Evolutionary conservation across 108 stramenopile species (phyloP).

Genomic region (Mediolabrus comicus): DNA sequence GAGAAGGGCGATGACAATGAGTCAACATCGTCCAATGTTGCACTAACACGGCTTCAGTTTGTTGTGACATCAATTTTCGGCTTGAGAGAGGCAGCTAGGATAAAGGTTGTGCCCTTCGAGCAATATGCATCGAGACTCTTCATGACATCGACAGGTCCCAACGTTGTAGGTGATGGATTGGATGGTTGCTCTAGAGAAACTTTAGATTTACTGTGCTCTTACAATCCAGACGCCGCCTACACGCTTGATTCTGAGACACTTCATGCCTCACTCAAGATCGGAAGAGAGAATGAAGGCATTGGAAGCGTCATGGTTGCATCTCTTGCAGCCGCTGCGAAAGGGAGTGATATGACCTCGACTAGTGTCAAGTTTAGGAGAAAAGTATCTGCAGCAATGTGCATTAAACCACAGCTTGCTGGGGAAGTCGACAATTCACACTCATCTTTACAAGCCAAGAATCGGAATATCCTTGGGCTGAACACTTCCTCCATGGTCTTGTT

Average conservation of each 20-base stretch:
- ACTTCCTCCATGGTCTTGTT: conserved; percentile 29
- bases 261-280: conserved; percentile 14
- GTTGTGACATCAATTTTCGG: conserved; percentile 75
- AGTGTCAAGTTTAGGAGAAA: conserved; percentile 7
- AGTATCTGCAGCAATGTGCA: conserved; percentile 30
- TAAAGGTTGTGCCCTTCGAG: conserved; percentile 48
- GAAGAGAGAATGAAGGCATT: conserved; percentile 28
- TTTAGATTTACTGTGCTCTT: conserved; percentile 70
- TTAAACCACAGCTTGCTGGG: conserved; percentile 15
- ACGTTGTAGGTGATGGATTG: conserved; percentile 70
- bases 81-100: conserved; percentile 71
- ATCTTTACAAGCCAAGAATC: not conserved
- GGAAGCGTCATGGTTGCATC: conserved; percentile 38
- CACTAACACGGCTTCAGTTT: conserved; percentile 68
- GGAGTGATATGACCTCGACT: conserved; percentile 9
- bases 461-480: conserved; percentile 29
- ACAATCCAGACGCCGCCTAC: conserved; percentile 68
- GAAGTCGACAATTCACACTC: not conserved
- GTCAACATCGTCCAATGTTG: conserved; percentile 62
- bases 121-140: conserved; percentile 60
- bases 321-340: conserved; percentile 26
- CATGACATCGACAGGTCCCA: conserved; percentile 62
- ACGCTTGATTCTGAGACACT: conserved; percentile 50
- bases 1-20: conserved; percentile 54
- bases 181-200: conserved; percentile 72